Base-by-base conservation (phyloP, 2,329 filamentous ascomycete genomes). In the Raffaelea deltoideospora region DNA sequence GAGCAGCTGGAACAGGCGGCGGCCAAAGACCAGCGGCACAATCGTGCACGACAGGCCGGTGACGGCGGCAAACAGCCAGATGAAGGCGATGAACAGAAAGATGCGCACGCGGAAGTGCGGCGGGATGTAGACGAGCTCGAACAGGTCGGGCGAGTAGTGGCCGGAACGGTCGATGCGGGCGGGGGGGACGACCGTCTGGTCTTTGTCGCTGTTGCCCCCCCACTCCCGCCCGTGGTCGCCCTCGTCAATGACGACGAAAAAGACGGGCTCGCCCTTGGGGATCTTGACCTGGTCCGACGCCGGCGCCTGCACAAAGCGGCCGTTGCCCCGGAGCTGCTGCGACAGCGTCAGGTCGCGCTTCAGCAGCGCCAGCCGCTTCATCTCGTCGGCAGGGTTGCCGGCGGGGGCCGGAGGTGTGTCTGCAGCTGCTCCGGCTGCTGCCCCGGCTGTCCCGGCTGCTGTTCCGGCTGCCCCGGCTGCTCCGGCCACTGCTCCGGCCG, bases 201-300 rank as follows among this genome's bases (percentile, higher is more conserved):
- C 17, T 11, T 5, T 14, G 27, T 10, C 19, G 33, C 22, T n/a
- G 34, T 33, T 48, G 79, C 52, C 45, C 62, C 61, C 3, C 20
- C 73, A 74, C 51, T 83, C 78, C 26, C 72, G 57, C 28, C 76
- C 67, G 31, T 73, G 61, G 41, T 86, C 79, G 20, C 76, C 57
- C 36, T 80, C 72, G 37, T 81, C 72, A 10, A 71, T 66, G 9
- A 88, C 79, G 35, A 82, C 72, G 15, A 93, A 61, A 50, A 98
- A 96, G 4, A 94, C 87, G 14, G 67, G 62, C 33, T 69, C 70
- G 28, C 83, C 82, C 56, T 92, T 94, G 4, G 86, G 83, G 26
- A 96, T 87, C 50, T 92, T 85, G 45, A 95, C 83, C 53, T 93
- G 86, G 54, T 98, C 90, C 1, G 86, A 94, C 15, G 85, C 87